Evolutionary conservation across 768 basidiomycete species (phyloP).

Genomic region (Phaffia australis): DNA sequence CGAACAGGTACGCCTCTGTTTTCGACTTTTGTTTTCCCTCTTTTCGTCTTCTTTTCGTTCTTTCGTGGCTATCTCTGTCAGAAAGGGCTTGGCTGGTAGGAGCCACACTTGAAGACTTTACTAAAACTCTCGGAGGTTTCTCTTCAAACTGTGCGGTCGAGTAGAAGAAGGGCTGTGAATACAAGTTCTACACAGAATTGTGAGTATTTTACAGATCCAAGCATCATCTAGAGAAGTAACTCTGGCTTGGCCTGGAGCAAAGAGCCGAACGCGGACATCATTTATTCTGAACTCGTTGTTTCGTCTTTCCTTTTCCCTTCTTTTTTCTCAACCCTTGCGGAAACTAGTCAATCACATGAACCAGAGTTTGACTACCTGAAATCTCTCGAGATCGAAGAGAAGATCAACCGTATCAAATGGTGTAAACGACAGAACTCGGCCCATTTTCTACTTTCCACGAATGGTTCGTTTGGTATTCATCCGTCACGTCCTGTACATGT

Average conservation of each 20-base stretch:
- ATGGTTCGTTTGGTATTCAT: conserved; percentile 51
- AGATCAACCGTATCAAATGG: conserved; percentile 99
- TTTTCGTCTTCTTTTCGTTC: conserved; percentile 32
- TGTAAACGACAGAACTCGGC: conserved; percentile 95
- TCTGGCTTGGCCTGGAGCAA: neutral
- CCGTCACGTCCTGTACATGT: neutral
- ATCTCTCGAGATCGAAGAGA: conserved; percentile 99
- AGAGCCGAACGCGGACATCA: too few relatives aligned
- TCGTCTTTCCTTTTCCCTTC: neutral
- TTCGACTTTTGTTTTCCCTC: conserved; percentile 3
- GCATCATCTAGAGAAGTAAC: too few relatives aligned
- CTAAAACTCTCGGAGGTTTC: neutral
- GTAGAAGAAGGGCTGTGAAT: conserved; percentile 99
- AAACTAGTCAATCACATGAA: conserved; percentile 87
- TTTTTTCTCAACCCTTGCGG: neutral
- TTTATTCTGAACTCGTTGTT: too few relatives aligned
- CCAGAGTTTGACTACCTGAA: conserved; percentile 99
- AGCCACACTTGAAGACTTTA: neutral
- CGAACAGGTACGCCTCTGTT: conserved; percentile 60
- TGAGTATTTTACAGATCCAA: conserved; percentile 24
- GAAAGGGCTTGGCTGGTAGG: neutral
- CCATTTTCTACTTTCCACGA: conserved; percentile 92
- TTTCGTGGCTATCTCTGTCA: conserved; percentile 1
- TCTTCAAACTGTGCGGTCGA: conserved; percentile 28
- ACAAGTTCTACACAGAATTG: conserved; percentile 96